Evolutionary conservation across 1,284 basidiomycete genomes (phyloP).

Genomic region (Ceratobasidium papillatum): DNA sequence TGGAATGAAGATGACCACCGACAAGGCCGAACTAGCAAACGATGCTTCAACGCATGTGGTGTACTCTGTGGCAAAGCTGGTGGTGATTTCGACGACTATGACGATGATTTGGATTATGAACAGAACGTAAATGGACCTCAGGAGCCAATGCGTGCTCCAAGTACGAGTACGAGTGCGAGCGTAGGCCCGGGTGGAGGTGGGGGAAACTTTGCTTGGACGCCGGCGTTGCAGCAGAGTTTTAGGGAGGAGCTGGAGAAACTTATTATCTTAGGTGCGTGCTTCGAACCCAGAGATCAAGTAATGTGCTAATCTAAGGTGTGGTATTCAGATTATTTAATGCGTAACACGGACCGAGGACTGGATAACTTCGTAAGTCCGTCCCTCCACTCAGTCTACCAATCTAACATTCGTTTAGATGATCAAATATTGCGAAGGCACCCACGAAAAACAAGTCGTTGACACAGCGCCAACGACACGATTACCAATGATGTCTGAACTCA

Average conservation of each 20-base stretch:
- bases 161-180: too few species aligned
- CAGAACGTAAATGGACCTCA: slow-evolving; percentile 66
- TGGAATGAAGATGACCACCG: slow-evolving; percentile 83
- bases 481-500: slow-evolving; percentile 52
- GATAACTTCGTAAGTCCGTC: slow-evolving; percentile 65
- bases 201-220: slow-evolving; percentile 77
- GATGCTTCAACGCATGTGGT: slow-evolving; percentile 70
- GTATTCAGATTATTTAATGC: slow-evolving; percentile 80
- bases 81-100: slow-evolving; percentile 66
- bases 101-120: slow-evolving; percentile 46
- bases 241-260: slow-evolving; percentile 90
- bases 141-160: slow-evolving; percentile 52
- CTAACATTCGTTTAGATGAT: slow-evolving; percentile 66
- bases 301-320: neutral
- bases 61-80: slow-evolving; percentile 83
- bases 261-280: slow-evolving; percentile 73
- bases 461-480: slow-evolving; percentile 67
- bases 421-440: slow-evolving; percentile 80
- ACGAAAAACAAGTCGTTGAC: slow-evolving; percentile 76
- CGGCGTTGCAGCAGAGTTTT: slow-evolving; percentile 77
- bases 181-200: too few species aligned
- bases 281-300: slow-evolving; percentile 1
- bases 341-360: slow-evolving; percentile 77
- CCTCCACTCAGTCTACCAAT: neutral
- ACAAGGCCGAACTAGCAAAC: slow-evolving; percentile 66